Evolutionary conservation across 2,329 filamentous ascomycete genomes (phyloP), one percentile per base, ranked within the genome.

Genomic region (Claviceps digitariae): DNA sequence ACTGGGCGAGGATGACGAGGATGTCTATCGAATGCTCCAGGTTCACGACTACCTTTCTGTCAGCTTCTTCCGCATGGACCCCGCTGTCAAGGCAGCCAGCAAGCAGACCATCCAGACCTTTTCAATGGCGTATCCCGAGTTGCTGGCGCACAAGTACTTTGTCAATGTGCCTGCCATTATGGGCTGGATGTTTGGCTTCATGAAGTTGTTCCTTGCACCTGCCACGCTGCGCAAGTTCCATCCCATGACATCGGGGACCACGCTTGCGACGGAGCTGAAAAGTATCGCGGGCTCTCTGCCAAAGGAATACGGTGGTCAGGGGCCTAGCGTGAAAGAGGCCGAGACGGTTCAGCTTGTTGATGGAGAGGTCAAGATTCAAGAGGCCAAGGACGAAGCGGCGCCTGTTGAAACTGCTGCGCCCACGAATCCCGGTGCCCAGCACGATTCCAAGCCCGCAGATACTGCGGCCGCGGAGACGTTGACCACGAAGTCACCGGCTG

Each of bases 31-130:
- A 69, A 90, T 94, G 74, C 79, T 87, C 62, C 90, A 96, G 70
- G 83, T 96, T 29, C 91, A 97, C 71, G 91, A 97, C 74, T 96
- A 96, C 75, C 81, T 87, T 27, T 84, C 82, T 57, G 83, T 95
- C 65, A 88, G 83, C 63, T 95, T 96, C 76, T 76, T 96, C 60
- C 83, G 88, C 56, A 83, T 87, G 73, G 84, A 91, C 54, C 79
- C 86, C 1, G 74, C 78, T 54, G 83, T 93, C 69, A 90, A 87
- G 68, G 76, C 82, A 3, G 86, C 87, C 17, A 86, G 82, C 58
- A 83, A 82, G 63, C 82, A 90, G 71, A 90, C 87, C 47, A 94
- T 96, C 66, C 78, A 86, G 57, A 76, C 86, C 51, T 89, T 96
- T 66, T 80, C 83, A 51, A 82, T 80, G 60, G 86, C 87, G 59